These are phyloP conservation scores for Zalaria obscura DNA, from an alignment of 2,329 filamentous ascomycete species.

Conservation along the genomic window DNA sequence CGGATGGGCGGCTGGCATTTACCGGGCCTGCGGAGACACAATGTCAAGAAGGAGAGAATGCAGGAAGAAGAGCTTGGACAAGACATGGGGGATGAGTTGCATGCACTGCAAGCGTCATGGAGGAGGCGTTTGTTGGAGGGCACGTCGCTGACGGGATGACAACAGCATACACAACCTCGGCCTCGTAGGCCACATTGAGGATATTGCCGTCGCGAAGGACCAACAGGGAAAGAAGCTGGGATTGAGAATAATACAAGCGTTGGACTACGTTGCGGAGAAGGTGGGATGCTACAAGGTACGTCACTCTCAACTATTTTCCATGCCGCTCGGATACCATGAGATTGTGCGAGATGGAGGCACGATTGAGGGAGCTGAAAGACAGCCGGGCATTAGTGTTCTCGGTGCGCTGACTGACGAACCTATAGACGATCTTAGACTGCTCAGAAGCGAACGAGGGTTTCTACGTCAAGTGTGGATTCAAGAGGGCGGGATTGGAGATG, in stretches of 20 bases:
- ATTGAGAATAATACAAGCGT: constrained; percentile 78
- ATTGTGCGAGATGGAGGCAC: background rate
- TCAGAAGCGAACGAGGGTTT: constrained; percentile 94
- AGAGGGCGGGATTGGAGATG: constrained; percentile 87
- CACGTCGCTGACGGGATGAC: background rate
- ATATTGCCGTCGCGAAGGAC: constrained; percentile 87
- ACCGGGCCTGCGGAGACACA: too few species aligned
- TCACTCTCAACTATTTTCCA: constrained; percentile 1
- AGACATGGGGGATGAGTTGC: background rate
- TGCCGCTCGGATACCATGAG: too few species aligned
- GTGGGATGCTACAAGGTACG: constrained; percentile 81
- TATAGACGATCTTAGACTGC: constrained; percentile 82
- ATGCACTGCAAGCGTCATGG: too few species aligned
- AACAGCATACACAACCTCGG: constrained; percentile 59
- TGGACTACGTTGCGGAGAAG: constrained; percentile 76
- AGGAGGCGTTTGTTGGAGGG: background rate
- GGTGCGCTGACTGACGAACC: background rate
- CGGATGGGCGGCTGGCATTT: too few species aligned
- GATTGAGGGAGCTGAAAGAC: too few species aligned
- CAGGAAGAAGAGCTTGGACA: background rate
- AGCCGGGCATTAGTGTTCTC: too few species aligned
- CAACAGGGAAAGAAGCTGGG: constrained; percentile 97
- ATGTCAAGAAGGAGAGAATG: background rate
- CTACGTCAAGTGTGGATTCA: constrained; percentile 95
- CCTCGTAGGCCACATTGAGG: constrained; percentile 87